Evolutionary conservation across 2,329 filamentous ascomycete genomes (phyloP), one percentile per base, ranked within the genome.

Genomic region (Tolypocladium ophioglossoides): DNA sequence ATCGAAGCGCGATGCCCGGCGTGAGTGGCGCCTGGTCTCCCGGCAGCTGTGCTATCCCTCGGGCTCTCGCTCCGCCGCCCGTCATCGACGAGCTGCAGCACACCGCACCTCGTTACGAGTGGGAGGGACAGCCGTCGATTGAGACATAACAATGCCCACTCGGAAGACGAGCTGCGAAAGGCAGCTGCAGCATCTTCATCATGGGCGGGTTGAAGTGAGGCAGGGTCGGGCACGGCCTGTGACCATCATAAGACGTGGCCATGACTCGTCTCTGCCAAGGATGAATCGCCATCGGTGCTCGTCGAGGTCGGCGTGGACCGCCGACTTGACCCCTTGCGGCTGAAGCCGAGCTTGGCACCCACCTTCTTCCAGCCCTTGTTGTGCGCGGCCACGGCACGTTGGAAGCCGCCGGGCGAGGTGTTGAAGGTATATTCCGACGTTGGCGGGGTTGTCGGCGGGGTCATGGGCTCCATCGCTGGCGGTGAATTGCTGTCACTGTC

Each of bases 371-470:
- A 85, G 51, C 82, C 76, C 55, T 78, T 82, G 59, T 70, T 79
- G 62, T 79, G 76, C 2, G 76, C 77, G 38, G 75, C 75, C 51
- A 81, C 73, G 16, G 78, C 78, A 54, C 78, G 74, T 50, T 81
- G 78, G 24, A 82, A 68, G 16, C 75, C 73, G n/a, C 74, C 76
- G 0, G 78, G 78, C 6, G 79, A 79, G 1, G 74, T 68, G 57
- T 70, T 71, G 58, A 80, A 78, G 4, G 70, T 66, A 70, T 76
- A 82, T 57, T 84, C 79, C 0, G 80, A 77, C 1, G 78, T 80
- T 0, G 86, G 86, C 37, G 87, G 85, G 3, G 84, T 88, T 2
- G 80, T 88, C 1, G 87, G 87, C 0, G 87, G 87, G 4, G 87
- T 91, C 75, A 89, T 84, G 3, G 78, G 85, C 63, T 86, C 85